These are phyloP conservation scores for Echeveria elegans DNA, from an alignment of 164 flowering plant genomes.

Conservation along the genomic window DNA sequence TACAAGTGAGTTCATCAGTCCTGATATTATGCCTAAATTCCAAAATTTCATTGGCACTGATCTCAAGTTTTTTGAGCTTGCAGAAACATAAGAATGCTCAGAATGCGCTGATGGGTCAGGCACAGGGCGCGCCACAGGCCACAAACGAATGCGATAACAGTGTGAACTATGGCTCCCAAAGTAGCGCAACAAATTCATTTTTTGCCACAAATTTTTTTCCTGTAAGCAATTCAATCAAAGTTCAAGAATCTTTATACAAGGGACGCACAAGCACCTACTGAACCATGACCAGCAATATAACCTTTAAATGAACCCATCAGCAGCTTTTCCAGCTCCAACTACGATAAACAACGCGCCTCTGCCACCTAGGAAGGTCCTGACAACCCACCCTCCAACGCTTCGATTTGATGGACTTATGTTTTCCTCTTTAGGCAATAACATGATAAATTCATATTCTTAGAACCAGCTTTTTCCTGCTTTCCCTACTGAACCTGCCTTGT, in stretches of 20 bases:
- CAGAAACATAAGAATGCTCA: slow-evolving; percentile 1
- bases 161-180: neutral
- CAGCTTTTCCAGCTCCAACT: neutral
- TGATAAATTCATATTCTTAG: neutral
- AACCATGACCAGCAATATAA: neutral
- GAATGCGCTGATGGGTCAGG: neutral
- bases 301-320: neutral
- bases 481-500: neutral
- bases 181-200: neutral
- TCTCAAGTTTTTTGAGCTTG: neutral
- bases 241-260: neutral
- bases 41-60: neutral
- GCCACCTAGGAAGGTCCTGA: neutral
- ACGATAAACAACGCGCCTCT: neutral
- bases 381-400: neutral
- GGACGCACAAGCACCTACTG: neutral
- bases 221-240: neutral
- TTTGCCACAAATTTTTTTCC: neutral
- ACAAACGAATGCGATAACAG: neutral
- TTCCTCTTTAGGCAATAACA: neutral
- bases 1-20: slow-evolving; percentile 26
- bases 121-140: neutral
- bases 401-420: neutral
- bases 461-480: neutral
- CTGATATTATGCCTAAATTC: too few relatives aligned